Conservation (phyloP, 345 rosid species). For the Aquilaria sinensis region DNA sequence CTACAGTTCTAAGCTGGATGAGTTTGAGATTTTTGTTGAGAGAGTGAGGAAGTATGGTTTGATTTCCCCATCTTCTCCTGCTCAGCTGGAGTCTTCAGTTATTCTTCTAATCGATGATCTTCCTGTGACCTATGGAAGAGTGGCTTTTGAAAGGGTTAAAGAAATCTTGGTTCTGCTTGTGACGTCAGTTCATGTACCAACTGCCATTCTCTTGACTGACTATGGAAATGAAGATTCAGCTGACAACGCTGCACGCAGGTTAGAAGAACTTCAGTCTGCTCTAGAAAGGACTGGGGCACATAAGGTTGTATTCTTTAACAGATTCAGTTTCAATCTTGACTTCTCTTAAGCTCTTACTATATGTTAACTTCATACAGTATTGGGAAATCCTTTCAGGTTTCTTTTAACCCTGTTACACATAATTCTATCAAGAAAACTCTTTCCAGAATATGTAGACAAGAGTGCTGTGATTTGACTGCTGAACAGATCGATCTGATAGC, state of each 20-base stretch:
- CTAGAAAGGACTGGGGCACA: constrained; percentile 80
- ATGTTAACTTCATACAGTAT: constrained; percentile 24
- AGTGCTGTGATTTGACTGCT: constrained; percentile 42
- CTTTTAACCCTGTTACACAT: constrained; percentile 83
- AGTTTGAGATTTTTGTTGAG: constrained; percentile 77
- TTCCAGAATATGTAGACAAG: constrained; percentile 68
- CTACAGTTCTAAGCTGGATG: constrained; percentile 89
- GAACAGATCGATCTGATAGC: constrained; percentile 74
- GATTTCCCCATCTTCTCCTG: constrained; percentile 37
- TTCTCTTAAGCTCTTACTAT: constrained; percentile 2
- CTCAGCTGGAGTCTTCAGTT: constrained; percentile 29
- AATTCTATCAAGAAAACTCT: constrained; percentile 72
- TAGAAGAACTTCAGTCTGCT: constrained; percentile 60
- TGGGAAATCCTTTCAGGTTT: constrained; percentile 44
- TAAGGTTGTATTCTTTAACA: constrained; percentile 55
- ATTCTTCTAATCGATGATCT: constrained; percentile 89
- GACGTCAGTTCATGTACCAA: constrained; percentile 61
- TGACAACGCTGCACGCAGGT: constrained; percentile 34
- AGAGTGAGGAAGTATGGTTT: constrained; percentile 65
- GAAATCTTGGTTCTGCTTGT: constrained; percentile 67
- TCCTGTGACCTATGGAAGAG: constrained; percentile 64
- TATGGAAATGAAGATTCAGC: constrained; percentile 49
- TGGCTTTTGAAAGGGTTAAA: constrained; percentile 62
- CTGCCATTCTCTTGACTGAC: constrained; percentile 64
- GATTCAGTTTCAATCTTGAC: constrained; percentile 16